A percentile compares a stretch with the other conserved stretches of the same genome.
Conservation (phyloP, 192 early-diverging fungal genomes). For the Backusella australiensis region DNA sequence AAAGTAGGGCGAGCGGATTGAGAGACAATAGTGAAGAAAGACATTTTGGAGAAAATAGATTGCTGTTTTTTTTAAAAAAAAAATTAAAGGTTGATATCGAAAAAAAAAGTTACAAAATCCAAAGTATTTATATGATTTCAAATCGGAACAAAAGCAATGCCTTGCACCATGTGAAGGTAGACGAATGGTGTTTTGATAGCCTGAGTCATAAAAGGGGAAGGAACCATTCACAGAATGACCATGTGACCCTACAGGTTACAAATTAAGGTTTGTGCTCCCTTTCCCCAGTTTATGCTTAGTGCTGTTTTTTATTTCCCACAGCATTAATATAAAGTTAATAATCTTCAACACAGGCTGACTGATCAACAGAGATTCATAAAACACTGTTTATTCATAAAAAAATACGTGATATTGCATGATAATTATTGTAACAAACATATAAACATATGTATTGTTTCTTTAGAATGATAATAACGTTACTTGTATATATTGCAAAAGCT, state of each 20-base stretch:
- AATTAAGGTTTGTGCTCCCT: background rate
- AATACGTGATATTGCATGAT: background rate
- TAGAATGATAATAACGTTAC: no score
- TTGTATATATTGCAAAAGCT: no score
- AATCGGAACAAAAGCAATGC: background rate
- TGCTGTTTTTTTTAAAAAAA: background rate
- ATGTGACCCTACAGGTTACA: background rate
- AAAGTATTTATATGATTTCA: background rate
- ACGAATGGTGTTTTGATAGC: slow-evolving; percentile 1
- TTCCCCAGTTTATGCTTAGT: background rate
- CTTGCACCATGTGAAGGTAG: background rate
- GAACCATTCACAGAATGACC: slow-evolving; percentile 3
- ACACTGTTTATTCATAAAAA: background rate
- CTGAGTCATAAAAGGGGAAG: slow-evolving; percentile 1
- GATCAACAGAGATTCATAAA: background rate
- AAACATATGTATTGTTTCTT: no score
- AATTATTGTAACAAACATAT: background rate
- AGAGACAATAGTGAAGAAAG: background rate
- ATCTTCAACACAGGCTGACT: background rate
- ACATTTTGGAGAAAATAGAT: background rate
- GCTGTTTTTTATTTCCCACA: background rate
- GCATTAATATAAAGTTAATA: background rate
- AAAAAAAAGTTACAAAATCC: background rate
- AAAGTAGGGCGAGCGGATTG: background rate
- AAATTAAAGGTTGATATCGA: background rate